Base-by-base conservation (phyloP, 2,329 filamentous ascomycete genomes). In the Trichoderma polysporum region DNA sequence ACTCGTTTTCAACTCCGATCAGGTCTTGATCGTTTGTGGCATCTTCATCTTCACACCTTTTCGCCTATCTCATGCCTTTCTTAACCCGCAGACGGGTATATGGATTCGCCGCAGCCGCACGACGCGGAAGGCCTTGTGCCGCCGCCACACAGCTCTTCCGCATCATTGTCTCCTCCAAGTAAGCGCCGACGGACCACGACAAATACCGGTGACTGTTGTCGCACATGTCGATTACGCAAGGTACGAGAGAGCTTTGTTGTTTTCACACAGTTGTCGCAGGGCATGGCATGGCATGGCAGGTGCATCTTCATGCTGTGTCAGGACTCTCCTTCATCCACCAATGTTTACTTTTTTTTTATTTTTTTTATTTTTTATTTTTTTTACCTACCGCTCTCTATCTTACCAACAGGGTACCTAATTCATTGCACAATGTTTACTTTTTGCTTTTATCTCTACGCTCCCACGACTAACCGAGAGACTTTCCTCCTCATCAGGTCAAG, bases 161-260 rank as follows among this genome's bases (percentile, higher is more conserved):
- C 69, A 33, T 70, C 70, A 13, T 37, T 64, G 45, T 70, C 71
- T 15, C 69, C 73, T 31, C 68, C 73, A 31, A 67, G 69, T n/a
- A 79, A 78, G 66, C 75, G 77, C 27, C 75, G 77, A 57, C 75
- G 76, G 17, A 74, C 73, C 2, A 72, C 74, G 19, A 67, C 74
- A 25, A 63, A 69, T 39, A 37, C 71, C 39, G 67, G 71, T 50
- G 75, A 78, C 45, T 78, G 77, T 67, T 80, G 78, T 70, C 77
- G 76, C 66, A 80, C 77, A 25, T 80, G 78, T 69, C 73, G 78
- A 19, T 68, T 80, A 49, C 75, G 78, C 69, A 80, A 80, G 76
- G 78, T 79, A 68, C 70, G 37, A 53, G n/a, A 25, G 22, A 31
- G 69, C 58, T 12, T 53, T 52, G 13, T 56, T 25, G 39, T 27